Evolutionary conservation across 306 rosid genomes (phyloP), one percentile per base, ranked within the genome.

Genomic region (Pterocarpus santalinus): DNA sequence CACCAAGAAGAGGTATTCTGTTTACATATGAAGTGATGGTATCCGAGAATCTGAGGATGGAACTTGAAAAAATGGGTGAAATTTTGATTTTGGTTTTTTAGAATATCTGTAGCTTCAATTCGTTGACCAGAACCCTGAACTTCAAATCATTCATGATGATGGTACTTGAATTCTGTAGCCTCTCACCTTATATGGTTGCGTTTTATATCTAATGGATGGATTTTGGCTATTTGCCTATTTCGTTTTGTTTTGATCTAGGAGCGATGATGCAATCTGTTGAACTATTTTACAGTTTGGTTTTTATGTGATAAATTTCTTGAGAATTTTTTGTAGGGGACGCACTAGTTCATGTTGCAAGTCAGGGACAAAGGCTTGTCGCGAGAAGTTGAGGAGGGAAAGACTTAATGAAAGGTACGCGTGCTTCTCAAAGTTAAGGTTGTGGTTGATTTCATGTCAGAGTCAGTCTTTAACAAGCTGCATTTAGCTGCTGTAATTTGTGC

Each of bases 341-440:
- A 52, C 82, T 30, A 88, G 76, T 60, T 84, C 94, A 44, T 87
- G 86, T 76, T 13, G 85, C 78, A 85, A 86, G 81, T 84, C 90
- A 4, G 86, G 89, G 39, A 83, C 92, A n/a, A 93, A 95, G 86
- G 97, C 98, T 56, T 88, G 92, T 86, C 98, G 96, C 4, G 99
- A 93, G 92, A 93, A 83, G 81, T 75, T 90, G 92, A 89, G 99
- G 72, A 88, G 98, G 86, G 98, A 86, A 81, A 90, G 71, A 82
- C 85, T 95, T 87, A 93, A 95, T 87, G 97, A 95, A 89, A 92
- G 92, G 99, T 80, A 88, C 64, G 92, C 62, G 51, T 79, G 62
- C 56, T 53, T 39, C 43, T 68, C 30, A 47, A 55, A 56, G 16
- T 76, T 68, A 51, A 65, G 12, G 69, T 68, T 38, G 33, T 38